Conservation (phyloP, 805 yeast genomes). For the Brettanomyces custersianus region DNA sequence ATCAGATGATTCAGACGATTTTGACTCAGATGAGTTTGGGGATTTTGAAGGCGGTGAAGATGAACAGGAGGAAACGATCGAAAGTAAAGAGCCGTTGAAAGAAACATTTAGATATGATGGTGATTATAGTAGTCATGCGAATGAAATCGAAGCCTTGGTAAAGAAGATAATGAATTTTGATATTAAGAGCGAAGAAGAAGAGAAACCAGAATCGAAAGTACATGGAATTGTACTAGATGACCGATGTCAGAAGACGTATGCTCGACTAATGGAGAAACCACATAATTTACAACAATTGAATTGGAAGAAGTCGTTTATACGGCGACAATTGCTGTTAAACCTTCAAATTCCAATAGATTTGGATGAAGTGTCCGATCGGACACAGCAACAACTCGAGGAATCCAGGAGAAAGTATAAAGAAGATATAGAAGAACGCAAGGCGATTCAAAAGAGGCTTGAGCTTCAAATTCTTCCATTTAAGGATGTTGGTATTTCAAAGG, state of each 20-base stretch:
- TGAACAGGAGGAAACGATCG: not conserved
- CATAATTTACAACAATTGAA: slow-evolving; percentile 50
- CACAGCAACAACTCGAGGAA: not conserved
- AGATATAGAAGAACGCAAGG: not conserved
- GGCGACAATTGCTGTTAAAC: slow-evolving; percentile 52
- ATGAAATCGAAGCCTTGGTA: slow-evolving; percentile 7
- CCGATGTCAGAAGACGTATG: slow-evolving; percentile 17
- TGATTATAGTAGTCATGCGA: slow-evolving; percentile 4
- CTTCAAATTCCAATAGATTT: slow-evolving; percentile 68
- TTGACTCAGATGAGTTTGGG: not conserved
- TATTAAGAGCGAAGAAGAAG: not conserved
- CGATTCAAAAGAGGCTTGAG: not conserved
- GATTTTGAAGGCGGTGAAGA: not conserved
- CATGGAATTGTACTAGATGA: slow-evolving; percentile 12
- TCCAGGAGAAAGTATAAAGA: not conserved
- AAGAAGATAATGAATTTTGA: slow-evolving; percentile 6
- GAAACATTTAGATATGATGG: slow-evolving; percentile 4
- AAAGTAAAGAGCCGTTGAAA: slow-evolving; percentile 4
- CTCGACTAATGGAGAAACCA: slow-evolving; percentile 20
- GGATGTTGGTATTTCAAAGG: slow-evolving; percentile 23
- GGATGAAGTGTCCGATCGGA: slow-evolving; percentile 36
- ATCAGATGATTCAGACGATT: not conserved
- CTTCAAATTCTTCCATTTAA: slow-evolving; percentile 26
- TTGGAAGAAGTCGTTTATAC: slow-evolving; percentile 61
- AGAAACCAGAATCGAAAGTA: not conserved